Evolutionary conservation across 208 protist species (phyloP), one percentile per base, ranked within the genome.

Genomic region (Kentomonas sorsogonicus): DNA sequence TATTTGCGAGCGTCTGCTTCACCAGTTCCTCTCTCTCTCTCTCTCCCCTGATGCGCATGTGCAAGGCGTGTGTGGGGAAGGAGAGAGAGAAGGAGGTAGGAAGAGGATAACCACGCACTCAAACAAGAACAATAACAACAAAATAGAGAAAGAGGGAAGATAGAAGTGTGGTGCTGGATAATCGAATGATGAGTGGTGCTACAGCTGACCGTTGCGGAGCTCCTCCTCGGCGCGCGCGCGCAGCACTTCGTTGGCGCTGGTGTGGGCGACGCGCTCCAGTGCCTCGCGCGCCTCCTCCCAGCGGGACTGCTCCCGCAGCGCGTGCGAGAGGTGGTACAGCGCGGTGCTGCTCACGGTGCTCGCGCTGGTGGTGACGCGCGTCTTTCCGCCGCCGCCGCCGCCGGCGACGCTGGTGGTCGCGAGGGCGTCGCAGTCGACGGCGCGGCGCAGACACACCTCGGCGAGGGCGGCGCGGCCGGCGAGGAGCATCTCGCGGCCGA

Each of bases 171-270:
- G 6, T 7, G 15, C 30, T 33, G 1, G n/a, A n/a, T n/a, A n/a
- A n/a, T n/a, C n/a, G n/a, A n/a, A n/a, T n/a, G n/a, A n/a, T n/a
- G n/a, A n/a, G n/a, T 44, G 5, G 23, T 23, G 23, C n/a, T 44
- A n/a, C 34, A 33, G 29, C 44, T 51, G 26, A 59, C 43, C 11
- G 47, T 72, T 36, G 10, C 51, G 51, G 22, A 92, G 63, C 67
- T 89, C 75, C 61, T 93, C 78, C 63, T 86, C 75, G 36, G 89
- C 89, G 62, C 79, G 85, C 23, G 71, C 77, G 9, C 70, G 65
- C 20, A 91, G 72, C 22, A 83, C 71, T 36, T 89, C 78, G 65
- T 85, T 69, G 48, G 59, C 33, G 50, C 63, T 60, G 26, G 46
- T 16, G 16, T 38, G 36, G 20, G 64, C 73, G 22, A 92, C 80